These are phyloP conservation scores for Rhododendron mucronatum DNA, from an alignment of 148 eudicot species.

Conservation along the genomic window DNA sequence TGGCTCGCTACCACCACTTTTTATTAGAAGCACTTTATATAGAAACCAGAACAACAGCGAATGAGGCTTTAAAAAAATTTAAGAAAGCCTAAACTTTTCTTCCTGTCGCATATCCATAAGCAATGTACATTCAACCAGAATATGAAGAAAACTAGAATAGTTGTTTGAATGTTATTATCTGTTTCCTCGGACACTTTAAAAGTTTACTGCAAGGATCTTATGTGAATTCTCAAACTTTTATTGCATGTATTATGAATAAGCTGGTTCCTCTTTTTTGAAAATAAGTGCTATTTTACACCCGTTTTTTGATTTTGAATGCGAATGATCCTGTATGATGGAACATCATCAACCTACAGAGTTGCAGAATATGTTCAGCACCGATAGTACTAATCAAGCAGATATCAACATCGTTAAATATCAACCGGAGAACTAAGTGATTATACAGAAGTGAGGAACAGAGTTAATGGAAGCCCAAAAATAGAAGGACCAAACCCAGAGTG, in stretches of 20 bases:
- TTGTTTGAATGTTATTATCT: too few relatives aligned
- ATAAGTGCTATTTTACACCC: too few relatives aligned
- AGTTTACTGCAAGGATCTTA: too few relatives aligned
- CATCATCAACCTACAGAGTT: too few relatives aligned
- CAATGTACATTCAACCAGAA: background rate
- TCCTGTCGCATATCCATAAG: background rate
- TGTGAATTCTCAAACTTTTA: too few relatives aligned
- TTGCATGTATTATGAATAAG: too few relatives aligned
- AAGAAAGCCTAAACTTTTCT: background rate
- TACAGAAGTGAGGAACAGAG: background rate
- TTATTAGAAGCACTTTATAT: background rate
- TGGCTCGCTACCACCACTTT: background rate
- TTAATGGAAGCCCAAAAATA: background rate
- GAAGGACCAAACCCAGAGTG: too few relatives aligned
- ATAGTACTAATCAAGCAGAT: background rate
- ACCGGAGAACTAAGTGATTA: background rate
- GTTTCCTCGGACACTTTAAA: too few relatives aligned
- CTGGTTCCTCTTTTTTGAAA: too few relatives aligned
- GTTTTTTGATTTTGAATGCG: too few relatives aligned
- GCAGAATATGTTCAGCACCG: background rate
- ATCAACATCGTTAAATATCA: too few relatives aligned
- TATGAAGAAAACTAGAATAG: background rate
- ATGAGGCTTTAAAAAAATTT: background rate
- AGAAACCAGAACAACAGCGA: background rate
- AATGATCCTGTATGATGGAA: too few relatives aligned